phyloP scores from a whole-genome alignment of 306 rosid species.

The Spatholobus suberectus region DNA sequence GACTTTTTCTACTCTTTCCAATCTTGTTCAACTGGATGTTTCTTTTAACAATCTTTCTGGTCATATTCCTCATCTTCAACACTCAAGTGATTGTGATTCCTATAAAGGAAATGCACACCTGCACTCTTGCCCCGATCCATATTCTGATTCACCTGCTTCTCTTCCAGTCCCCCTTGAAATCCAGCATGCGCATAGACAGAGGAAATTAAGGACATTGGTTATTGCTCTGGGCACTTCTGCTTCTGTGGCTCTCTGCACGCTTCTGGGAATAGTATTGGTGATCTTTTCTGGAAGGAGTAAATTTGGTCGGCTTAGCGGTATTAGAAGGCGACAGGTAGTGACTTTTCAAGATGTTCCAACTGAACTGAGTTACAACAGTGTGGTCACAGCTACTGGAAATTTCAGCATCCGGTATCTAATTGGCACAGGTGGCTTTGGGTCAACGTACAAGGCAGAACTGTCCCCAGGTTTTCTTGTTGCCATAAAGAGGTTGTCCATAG shows the following conservation, averaged over 20 bases:
- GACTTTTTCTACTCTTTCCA: constrained; percentile 46
- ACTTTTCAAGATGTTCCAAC: constrained; percentile 58
- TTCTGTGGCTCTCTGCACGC: constrained; percentile 36
- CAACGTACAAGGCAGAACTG: constrained; percentile 77
- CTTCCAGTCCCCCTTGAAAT: constrained; percentile 47
- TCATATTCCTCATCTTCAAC: constrained; percentile 59
- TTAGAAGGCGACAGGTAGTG: constrained; percentile 55
- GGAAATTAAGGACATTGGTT: constrained; percentile 40
- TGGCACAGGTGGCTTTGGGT: constrained; percentile 77
- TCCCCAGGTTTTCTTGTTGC: constrained; percentile 66
- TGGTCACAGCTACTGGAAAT: constrained; percentile 61
- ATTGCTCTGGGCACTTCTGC: constrained; percentile 44
- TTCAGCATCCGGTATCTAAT: constrained; percentile 70
- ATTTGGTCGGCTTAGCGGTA: constrained; percentile 44
- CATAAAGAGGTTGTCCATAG: constrained; percentile 66
- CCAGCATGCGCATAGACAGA: constrained; percentile 4
- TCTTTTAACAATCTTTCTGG: constrained; percentile 68
- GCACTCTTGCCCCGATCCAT: constrained; percentile 59
- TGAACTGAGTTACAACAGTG: constrained; percentile 61
- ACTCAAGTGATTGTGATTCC: constrained; percentile 45
- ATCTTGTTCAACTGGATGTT: constrained; percentile 53
- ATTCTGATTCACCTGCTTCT: constrained; percentile 41
- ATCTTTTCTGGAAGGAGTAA: constrained; percentile 48
- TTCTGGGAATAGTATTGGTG: constrained; percentile 41
- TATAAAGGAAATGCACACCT: constrained; percentile 53